These are phyloP conservation scores for Salix viminalis DNA, from an alignment of 345 rosid species.

Conservation along the genomic window DNA sequence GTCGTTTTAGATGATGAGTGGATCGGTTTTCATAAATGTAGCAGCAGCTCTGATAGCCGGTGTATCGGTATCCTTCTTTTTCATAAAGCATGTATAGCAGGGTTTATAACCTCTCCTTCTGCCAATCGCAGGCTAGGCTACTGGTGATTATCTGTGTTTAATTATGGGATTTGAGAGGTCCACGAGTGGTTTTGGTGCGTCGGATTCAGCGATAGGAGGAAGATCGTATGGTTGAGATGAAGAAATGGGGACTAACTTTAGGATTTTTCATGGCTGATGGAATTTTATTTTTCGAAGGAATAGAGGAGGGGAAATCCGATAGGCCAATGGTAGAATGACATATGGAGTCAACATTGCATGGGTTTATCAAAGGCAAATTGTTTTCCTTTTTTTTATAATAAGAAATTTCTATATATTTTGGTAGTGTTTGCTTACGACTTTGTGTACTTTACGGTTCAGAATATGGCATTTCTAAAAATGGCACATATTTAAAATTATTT, in stretches of 20 bases:
- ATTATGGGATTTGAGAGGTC: not conserved
- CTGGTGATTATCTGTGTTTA: not conserved
- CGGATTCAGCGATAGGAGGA: not conserved
- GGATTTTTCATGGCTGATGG: too few species aligned
- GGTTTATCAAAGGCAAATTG: not conserved
- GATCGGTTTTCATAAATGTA: slow-evolving; percentile 30
- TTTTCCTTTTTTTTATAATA: too few species aligned
- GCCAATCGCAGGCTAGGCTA: not conserved
- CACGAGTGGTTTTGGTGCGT: not conserved
- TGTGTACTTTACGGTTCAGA: too few species aligned
- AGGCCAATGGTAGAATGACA: slow-evolving; percentile 15
- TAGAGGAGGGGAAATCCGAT: slow-evolving; percentile 18
- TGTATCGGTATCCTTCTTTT: slow-evolving; percentile 7
- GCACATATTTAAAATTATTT: too few species aligned
- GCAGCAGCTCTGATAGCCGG: slow-evolving; percentile 44
- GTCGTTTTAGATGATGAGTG: slow-evolving; percentile 7
- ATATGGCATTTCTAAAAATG: too few species aligned
- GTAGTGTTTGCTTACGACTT: too few species aligned
- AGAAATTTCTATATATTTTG: too few species aligned
- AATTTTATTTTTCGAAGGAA: not conserved
- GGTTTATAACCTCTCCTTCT: not conserved
- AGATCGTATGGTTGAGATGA: not conserved
- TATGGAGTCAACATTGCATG: slow-evolving; percentile 41
- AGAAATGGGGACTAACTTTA: too few species aligned
- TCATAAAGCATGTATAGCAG: not conserved